Base-by-base conservation (phyloP, 768 basidiomycete species). In the Boletus rufocinnamomeus region DNA sequence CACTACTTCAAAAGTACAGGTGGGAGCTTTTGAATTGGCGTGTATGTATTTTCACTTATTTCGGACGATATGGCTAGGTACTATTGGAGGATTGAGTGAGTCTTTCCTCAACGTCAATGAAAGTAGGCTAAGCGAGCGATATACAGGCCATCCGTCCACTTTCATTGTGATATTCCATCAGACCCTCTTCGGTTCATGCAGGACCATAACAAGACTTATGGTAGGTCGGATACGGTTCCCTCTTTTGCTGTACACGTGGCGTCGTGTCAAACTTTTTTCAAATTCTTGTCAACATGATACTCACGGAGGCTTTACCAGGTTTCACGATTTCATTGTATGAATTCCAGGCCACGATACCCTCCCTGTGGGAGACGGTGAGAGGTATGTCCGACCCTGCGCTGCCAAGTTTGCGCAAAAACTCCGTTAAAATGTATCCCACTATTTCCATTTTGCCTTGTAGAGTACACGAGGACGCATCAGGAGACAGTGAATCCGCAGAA, bases 261-360 rank as follows among this genome's bases (percentile, higher is more conserved):
- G 1, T n/a, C 25, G 32, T 43, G 37, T 40, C 45, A 35, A 41
- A 10, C 35, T 2, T 11, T 46, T 6, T 49, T 43, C 25, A 17
- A 35, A 32, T 17, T 28, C 19, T 23, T 49, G 17, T 47, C 19
- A 4, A 27, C 16, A 32, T 43, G 21, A 35, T 54, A 21, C 55
- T 57, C 17, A 59, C 25, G 13, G 41, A 40, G 11, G 6, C 3
- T 30, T 9, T 40, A 9, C 21, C 47, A 83, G 82, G 81, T 2
- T 90, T 87, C 70, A 87, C 85, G 0, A 80, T 89, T 46, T 79
- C 84, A 0, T 72, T 89, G 57, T 71, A 72, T 67, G 89, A 91
- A 67, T 88, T 82, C 66, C 75, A 77, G 43, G 76, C 80, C 51
- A 90, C 88, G 6, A 86, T 91, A 43, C 75, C 79, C 2, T 80